Conservation (phyloP, 371 early-diverging fungal species). For the Zychaea mexicana region DNA sequence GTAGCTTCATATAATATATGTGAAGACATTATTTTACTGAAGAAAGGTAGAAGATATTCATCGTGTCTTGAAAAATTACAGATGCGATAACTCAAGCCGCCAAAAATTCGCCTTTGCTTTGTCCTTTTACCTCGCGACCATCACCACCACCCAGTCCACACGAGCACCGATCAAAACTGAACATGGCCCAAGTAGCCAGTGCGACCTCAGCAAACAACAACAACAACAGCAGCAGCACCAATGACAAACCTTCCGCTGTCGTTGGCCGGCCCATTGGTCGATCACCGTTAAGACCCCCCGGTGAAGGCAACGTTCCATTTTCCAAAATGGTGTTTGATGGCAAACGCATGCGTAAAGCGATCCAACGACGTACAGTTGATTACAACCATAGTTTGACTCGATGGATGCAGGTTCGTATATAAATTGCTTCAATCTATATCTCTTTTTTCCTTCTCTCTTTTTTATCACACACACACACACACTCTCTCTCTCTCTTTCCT, state of each 20-base stretch:
- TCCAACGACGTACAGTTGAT: constrained; percentile 95
- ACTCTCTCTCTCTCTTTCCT: constrained; percentile 3
- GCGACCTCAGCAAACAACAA: background rate
- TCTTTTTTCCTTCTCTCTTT: background rate
- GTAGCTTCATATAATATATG: too few relatives aligned
- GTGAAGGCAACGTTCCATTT: constrained; percentile 31
- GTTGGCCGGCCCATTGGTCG: constrained; percentile 9
- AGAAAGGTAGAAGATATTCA: too few relatives aligned
- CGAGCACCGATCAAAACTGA: background rate
- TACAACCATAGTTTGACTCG: constrained; percentile 88
- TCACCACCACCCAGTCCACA: too few relatives aligned
- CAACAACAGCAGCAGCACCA: background rate
- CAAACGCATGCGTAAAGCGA: constrained; percentile 94
- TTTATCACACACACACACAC: too few relatives aligned
- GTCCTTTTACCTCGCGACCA: background rate
- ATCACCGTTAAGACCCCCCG: constrained; percentile 9
- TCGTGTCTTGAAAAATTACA: too few relatives aligned
- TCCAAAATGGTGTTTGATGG: constrained; percentile 75
- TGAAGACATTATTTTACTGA: too few relatives aligned
- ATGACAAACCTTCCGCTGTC: background rate
- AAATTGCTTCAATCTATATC: background rate
- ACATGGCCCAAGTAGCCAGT: constrained; percentile 11
- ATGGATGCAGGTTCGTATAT: constrained; percentile 70
- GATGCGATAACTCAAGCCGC: too few relatives aligned
- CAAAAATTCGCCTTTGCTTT: background rate